A percentile compares a stretch with the other conserved stretches of the same genome.
phyloP scores from a whole-genome alignment of 306 rosid genomes.

The Morella rubra region DNA sequence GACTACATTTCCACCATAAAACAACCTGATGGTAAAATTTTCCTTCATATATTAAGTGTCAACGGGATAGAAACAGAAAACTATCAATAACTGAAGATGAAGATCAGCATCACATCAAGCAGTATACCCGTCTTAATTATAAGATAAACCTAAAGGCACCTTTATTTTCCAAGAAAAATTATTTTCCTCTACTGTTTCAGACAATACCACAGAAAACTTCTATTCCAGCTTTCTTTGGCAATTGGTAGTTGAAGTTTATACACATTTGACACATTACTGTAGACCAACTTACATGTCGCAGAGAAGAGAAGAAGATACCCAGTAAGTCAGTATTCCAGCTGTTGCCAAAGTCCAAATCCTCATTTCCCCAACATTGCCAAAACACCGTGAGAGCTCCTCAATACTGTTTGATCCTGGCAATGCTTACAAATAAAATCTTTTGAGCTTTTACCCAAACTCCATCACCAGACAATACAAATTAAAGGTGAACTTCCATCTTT shows the following conservation, averaged over 20 bases:
- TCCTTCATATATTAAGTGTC: background rate
- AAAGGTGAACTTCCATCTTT: slow-evolving; percentile 70
- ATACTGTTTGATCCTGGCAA: too few species aligned
- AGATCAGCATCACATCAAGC: slow-evolving; percentile 11
- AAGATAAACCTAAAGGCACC: slow-evolving; percentile 9
- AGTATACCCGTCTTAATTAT: slow-evolving; percentile 10
- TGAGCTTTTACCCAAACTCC: too few species aligned
- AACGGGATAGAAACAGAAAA: background rate
- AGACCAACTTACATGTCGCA: slow-evolving; percentile 74
- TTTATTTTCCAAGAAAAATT: background rate
- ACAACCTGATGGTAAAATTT: background rate
- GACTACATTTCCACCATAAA: background rate
- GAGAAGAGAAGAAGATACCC: slow-evolving; percentile 90
- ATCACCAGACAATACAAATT: too few species aligned
- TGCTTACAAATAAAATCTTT: too few species aligned
- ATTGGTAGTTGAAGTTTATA: background rate
- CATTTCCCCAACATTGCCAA: slow-evolving; percentile 97
- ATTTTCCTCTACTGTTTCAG: background rate
- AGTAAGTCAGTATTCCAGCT: slow-evolving; percentile 85
- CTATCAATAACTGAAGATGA: slow-evolving; percentile 23
- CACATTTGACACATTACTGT: background rate
- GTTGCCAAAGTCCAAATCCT: slow-evolving; percentile 91
- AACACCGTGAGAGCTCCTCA: slow-evolving; percentile 88
- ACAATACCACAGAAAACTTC: background rate
- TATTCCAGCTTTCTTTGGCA: background rate